A percentile compares a stretch with the other conserved stretches of the same genome.
Evolutionary conservation across 1,284 basidiomycete genomes (phyloP).

Genomic region (Apiotrichum akiyoshidainum): DNA sequence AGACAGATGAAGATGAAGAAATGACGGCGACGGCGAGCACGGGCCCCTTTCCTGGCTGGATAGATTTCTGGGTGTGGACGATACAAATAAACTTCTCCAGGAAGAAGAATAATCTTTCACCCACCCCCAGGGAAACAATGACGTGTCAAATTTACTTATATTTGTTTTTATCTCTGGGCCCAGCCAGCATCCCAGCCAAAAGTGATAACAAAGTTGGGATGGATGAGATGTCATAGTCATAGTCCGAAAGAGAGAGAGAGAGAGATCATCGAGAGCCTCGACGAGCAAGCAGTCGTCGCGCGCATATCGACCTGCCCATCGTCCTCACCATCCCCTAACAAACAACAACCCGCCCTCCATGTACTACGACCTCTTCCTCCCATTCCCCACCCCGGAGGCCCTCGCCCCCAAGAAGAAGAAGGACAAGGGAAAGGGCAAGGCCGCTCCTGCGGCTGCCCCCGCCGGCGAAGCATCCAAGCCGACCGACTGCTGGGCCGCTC

Average conservation of each 20-base stretch:
- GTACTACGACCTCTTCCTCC: slow-evolving; percentile 49
- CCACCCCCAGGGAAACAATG: background rate
- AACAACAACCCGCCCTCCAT: slow-evolving; percentile 20
- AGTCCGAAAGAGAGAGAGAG: no score
- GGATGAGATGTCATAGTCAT: background rate
- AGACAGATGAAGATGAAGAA: no score
- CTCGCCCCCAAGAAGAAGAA: slow-evolving; percentile 24
- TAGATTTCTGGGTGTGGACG: no score
- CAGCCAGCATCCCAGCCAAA: no score
- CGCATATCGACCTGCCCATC: no score
- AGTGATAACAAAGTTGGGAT: background rate
- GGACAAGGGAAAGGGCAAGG: slow-evolving; percentile 44
- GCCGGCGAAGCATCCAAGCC: background rate
- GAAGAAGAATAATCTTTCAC: background rate
- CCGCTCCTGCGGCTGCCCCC: slow-evolving; percentile 1
- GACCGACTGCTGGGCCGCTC: slow-evolving; percentile 41
- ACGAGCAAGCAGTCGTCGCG: no score
- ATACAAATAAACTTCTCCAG: background rate
- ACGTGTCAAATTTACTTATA: background rate
- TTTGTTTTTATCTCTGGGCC: background rate
- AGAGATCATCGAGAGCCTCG: background rate
- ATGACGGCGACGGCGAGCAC: no score
- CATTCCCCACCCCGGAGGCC: slow-evolving; percentile 36
- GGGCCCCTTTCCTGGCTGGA: no score
- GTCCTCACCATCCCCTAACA: background rate